Evolutionary conservation across 2,329 filamentous ascomycete species (phyloP), one percentile per base, ranked within the genome.

Genomic region (Cercospora sp.): DNA sequence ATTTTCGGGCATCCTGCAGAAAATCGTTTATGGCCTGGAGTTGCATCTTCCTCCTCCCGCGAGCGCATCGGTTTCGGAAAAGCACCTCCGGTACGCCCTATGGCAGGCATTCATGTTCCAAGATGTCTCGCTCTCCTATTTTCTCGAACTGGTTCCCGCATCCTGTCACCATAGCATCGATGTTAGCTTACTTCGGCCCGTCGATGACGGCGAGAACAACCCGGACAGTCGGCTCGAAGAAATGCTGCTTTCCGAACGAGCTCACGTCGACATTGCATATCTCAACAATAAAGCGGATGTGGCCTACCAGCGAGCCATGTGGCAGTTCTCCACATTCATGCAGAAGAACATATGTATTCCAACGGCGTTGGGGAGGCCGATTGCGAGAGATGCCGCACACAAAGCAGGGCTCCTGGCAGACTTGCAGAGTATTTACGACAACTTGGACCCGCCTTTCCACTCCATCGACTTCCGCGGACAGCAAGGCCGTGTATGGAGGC

Each of bases 21-120:
- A 91, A 18, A 91, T 94, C 78, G 88, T 91, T 0, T 93, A 93
- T 73, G 91, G 91, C 23, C 91, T 94, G 89, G 90, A 91, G 0
- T 79, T 94, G 9, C 90, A 94, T 76, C 87, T 91, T 13, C 90
- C 93, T 73, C 91, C 91, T 0, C 91, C 93, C 66, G 88, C 91
- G 67, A 89, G 81, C 26, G 48, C 48, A 55, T 55, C 48, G 12
- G 23, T 88, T 83, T 4, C 81, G 84, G 1, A 90, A 90, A 93
- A 93, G 76, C 90, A 93, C 75, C 88, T 91, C 74, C 86, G 91
- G 23, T 85, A 90, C 60, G 93, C 93, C 75, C 83, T 93, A 1
- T 94, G 91, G 91, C 91, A 93, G 77, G 91, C 91, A 4, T 90
- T 93, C 2, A 82, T 92, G 26, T 85, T 93, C 13, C 91, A 94